Evolutionary conservation across 2,329 filamentous ascomycete genomes (phyloP).

Genomic region (Paracoccidioides brasiliensis): DNA sequence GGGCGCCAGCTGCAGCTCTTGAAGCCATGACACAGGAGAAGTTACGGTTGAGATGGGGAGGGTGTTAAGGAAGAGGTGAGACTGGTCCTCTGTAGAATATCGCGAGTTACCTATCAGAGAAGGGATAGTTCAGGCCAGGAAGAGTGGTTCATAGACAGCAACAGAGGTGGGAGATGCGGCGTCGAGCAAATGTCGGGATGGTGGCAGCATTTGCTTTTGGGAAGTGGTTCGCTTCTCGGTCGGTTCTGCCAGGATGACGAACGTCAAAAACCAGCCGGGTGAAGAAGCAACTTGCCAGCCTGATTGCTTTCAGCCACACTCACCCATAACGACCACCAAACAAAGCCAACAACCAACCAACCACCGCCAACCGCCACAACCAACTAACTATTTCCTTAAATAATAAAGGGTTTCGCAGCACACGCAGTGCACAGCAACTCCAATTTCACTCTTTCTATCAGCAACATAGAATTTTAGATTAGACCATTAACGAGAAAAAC

Average conservation of each 20-base stretch:
- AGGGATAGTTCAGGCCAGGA: not conserved
- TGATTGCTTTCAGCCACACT: not conserved
- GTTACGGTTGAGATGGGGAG: not conserved
- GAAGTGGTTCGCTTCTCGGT: not conserved
- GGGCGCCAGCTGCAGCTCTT: constrained; percentile 60
- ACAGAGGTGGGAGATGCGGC: not conserved
- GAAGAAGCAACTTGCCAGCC: not conserved
- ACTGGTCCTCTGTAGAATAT: not conserved
- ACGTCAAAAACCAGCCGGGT: not conserved
- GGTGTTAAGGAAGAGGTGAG: not conserved
- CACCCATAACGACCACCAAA: not conserved
- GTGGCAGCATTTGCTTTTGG: not conserved
- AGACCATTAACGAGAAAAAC: not conserved
- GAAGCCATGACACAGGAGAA: constrained; percentile 55
- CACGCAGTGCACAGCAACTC: no score
- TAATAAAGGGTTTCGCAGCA: not conserved
- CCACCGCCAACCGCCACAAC: not conserved
- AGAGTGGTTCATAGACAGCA: not conserved
- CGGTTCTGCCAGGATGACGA: not conserved
- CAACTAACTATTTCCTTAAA: not conserved
- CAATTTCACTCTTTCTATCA: no score
- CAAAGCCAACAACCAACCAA: not conserved
- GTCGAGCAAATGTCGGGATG: not conserved
- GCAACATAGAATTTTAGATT: not conserved
- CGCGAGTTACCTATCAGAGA: not conserved